phyloP scores from a whole-genome alignment of 2,329 filamentous ascomycete species.

The Myotisia sp. region DNA sequence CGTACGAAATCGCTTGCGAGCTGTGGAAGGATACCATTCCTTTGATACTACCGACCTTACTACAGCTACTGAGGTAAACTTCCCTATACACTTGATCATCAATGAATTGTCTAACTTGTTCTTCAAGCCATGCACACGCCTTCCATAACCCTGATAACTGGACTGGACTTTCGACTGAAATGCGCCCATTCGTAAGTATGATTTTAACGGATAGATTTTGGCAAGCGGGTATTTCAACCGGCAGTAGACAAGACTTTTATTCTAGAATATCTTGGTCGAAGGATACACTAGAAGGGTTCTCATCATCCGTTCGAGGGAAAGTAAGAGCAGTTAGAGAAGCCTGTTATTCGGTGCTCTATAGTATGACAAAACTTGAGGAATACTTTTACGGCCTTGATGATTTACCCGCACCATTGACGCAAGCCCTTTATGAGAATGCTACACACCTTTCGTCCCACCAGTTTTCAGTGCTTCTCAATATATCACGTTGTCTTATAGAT shows the following conservation, averaged over 20 bases:
- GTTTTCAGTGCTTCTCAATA: conserved; percentile 78
- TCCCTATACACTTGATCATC: neutral
- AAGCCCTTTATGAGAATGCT: conserved; percentile 71
- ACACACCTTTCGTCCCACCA: conserved; percentile 79
- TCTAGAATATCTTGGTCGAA: conserved; percentile 80
- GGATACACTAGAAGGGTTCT: conserved; percentile 78
- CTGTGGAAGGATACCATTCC: conserved; percentile 81
- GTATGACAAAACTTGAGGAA: conserved; percentile 72
- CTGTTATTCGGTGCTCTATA: conserved; percentile 86
- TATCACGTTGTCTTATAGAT: conserved; percentile 78
- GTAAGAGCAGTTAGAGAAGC: conserved; percentile 83
- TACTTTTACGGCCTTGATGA: conserved; percentile 85
- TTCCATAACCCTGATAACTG: conserved; percentile 81
- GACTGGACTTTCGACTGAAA: conserved; percentile 58
- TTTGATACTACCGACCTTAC: conserved; percentile 66
- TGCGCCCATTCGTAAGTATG: conserved; percentile 61
- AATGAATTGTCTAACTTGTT: too few relatives aligned
- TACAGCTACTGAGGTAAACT: conserved; percentile 60
- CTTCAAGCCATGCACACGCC: conserved; percentile 63
- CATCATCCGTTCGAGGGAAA: conserved; percentile 79
- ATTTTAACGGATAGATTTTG: conserved; percentile 92
- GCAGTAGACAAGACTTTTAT: conserved; percentile 94
- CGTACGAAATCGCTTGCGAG: conserved; percentile 60
- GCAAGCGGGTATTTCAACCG: conserved; percentile 93
- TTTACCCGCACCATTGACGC: conserved; percentile 66